Base-by-base conservation (phyloP, 1,284 basidiomycete species). In the Sphagnurus paluster region DNA sequence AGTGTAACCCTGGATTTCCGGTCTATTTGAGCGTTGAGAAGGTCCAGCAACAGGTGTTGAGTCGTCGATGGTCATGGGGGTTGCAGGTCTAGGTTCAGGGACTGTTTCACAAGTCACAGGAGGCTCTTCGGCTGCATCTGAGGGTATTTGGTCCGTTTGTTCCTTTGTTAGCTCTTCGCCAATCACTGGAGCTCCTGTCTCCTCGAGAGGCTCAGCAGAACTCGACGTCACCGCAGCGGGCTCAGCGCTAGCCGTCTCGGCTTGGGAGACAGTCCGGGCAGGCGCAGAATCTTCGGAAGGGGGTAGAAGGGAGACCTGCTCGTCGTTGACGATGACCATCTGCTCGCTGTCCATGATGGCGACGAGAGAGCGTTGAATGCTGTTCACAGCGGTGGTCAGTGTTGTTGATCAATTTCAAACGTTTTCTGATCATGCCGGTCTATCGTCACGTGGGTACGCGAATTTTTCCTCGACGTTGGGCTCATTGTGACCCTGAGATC, bases 261-360 rank as follows among this genome's bases (percentile, higher is more conserved):
- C 40, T 20, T 20, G 1, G 23, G 17, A 19, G 1, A 26, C n/a
- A n/a, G n/a, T n/a, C n/a, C n/a, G 6, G 20, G 45, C 42, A 1
- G 5, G 20, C 7, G 37, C n/a, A 9, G 33, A 25, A 3, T 39
- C 16, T 4, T 48, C 46, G 16, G 11, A 44, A 24, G 5, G 5
- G 11, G 17, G 5, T 9, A 30, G 32, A 4, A 24, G 11, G 7
- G 5, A 2, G n/a, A 3, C 20, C 35, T 42, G 44, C 19, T 48
- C 44, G 6, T 46, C 47, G 26, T 39, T 26, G 48, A 54, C 54
- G 10, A 50, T 43, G 4, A 46, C 30, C 38, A 53, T 50, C 36
- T 52, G 44, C 42, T 53, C 54, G 50, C 44, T 48, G 46, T 56
- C 54, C 54, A 57, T 57, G 52, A 24, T 46, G 49, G 36, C 37